Percentiles rank a stretch among this genome's conserved stretches.
Conservation (phyloP, 2,329 filamentous ascomycete species). For the Ascochyta lentis region DNA sequence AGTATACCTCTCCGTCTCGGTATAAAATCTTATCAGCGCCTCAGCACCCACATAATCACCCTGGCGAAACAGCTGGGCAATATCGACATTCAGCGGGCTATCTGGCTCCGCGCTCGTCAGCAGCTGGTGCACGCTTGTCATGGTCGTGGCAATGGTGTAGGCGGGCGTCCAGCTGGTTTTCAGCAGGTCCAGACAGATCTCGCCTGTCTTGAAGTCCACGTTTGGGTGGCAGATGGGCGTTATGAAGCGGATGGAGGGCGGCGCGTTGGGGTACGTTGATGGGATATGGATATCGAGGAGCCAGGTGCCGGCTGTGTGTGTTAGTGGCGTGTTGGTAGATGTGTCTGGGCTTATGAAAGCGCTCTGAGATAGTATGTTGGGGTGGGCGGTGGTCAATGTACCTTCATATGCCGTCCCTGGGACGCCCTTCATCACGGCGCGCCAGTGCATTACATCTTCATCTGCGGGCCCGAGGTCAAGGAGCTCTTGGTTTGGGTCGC, state of each 20-base stretch:
- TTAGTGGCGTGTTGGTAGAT: neutral
- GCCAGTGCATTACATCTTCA: constrained; percentile 66
- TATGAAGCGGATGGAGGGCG: constrained; percentile 80
- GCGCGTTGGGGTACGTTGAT: constrained; percentile 75
- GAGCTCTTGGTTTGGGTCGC: constrained; percentile 63
- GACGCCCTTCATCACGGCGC: constrained; percentile 66
- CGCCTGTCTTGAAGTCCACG: constrained; percentile 68
- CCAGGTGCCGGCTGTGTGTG: constrained; percentile 73
- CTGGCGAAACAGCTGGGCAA: constrained; percentile 71
- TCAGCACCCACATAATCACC: constrained; percentile 74
- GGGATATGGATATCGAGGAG: constrained; percentile 80
- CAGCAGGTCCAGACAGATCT: constrained; percentile 92
- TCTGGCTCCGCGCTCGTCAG: constrained; percentile 73
- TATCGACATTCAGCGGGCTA: constrained; percentile 79
- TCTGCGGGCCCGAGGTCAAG: constrained; percentile 63
- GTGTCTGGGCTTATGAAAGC: too few relatives aligned
- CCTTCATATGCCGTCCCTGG: constrained; percentile 67
- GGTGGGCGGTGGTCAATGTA: constrained; percentile 32
- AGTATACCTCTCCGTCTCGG: constrained; percentile 58
- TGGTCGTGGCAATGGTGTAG: constrained; percentile 78
- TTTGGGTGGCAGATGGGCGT: constrained; percentile 58
- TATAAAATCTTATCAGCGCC: constrained; percentile 75
- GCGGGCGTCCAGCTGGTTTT: constrained; percentile 80
- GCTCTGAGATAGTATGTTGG: neutral
- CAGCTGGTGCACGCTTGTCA: constrained; percentile 76